Conservation (phyloP, 1,139 yeast species). For the Suhomyces taliae region DNA sequence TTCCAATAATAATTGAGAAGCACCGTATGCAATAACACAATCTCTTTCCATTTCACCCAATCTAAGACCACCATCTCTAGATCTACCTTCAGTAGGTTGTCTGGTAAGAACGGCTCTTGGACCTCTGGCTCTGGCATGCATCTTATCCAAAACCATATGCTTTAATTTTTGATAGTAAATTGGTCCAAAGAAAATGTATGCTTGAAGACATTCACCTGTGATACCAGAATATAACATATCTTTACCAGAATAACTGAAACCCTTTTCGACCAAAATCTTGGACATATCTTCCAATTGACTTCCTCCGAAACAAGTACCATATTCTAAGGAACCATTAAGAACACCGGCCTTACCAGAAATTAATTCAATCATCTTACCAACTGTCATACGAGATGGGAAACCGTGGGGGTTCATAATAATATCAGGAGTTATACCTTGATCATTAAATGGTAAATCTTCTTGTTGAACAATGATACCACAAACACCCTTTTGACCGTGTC, state of each 20-base stretch:
- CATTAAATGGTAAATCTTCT: conserved; percentile 94
- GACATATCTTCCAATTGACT: conserved; percentile 95
- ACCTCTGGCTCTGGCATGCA: conserved; percentile 99
- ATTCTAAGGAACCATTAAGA: conserved; percentile 83
- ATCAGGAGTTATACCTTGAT: conserved; percentile 87
- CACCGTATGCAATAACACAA: conserved; percentile 99
- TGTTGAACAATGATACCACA: conserved; percentile 97
- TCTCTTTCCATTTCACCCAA: conserved; percentile 99
- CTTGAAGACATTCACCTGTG: conserved; percentile 96
- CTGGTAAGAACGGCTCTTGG: conserved; percentile 97
- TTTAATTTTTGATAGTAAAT: conserved; percentile 96
- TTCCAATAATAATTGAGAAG: conserved; percentile 96
- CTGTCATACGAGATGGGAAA: conserved; percentile 99
- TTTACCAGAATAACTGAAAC: conserved; percentile 93
- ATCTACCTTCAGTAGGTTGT: conserved; percentile 99
- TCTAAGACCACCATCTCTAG: conserved; percentile 98
- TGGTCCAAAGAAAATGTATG: conserved; percentile 97
- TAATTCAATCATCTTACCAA: conserved; percentile 96
- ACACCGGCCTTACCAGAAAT: conserved; percentile 98
- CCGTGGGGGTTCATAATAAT: conserved; percentile 99
- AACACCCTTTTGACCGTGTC: conserved; percentile 99
- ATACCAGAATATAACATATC: conserved; percentile 98
- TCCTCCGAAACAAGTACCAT: conserved; percentile 98
- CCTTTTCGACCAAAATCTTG: conserved; percentile 84
- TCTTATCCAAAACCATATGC: conserved; percentile 98